Evolutionary conservation across 257 asterid species (phyloP).

Genomic region (Handroanthus guayacan): DNA sequence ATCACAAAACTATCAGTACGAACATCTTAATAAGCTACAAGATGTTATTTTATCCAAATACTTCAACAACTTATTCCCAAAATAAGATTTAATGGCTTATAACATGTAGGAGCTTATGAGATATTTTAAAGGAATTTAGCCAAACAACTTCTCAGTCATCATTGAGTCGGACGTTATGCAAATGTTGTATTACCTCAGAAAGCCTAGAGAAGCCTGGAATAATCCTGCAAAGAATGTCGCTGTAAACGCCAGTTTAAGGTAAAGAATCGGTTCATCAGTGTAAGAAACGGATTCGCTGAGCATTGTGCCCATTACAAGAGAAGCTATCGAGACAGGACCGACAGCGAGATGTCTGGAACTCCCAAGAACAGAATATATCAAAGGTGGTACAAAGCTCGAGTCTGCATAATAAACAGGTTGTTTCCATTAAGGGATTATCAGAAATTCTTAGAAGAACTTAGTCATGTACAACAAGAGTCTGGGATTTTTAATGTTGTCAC

Average conservation of each 20-base stretch:
- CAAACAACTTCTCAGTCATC: no score
- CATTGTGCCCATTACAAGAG: conserved; percentile 97
- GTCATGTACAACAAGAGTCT: neutral
- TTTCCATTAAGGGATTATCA: neutral
- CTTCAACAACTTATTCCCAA: no score
- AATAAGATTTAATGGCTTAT: no score
- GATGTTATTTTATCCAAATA: no score
- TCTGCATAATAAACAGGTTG: conserved; percentile 48
- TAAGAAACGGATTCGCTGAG: conserved; percentile 67
- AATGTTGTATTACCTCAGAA: conserved; percentile 58
- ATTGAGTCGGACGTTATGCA: no score
- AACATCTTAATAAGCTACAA: no score
- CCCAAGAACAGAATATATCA: conserved; percentile 85
- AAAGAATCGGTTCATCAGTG: conserved; percentile 57
- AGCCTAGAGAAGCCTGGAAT: conserved; percentile 85
- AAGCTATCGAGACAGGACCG: conserved; percentile 92
- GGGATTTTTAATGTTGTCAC: conserved; percentile 25
- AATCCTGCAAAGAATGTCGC: conserved; percentile 88
- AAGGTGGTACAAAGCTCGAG: conserved; percentile 92
- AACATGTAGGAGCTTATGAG: no score
- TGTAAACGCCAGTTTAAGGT: conserved; percentile 86
- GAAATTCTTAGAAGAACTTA: neutral
- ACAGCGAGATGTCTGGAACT: conserved; percentile 90
- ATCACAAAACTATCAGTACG: no score
- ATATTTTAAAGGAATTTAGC: no score